Base-by-base conservation (phyloP, 2,329 filamentous ascomycete species). In the Diaporthe destruens region DNA sequence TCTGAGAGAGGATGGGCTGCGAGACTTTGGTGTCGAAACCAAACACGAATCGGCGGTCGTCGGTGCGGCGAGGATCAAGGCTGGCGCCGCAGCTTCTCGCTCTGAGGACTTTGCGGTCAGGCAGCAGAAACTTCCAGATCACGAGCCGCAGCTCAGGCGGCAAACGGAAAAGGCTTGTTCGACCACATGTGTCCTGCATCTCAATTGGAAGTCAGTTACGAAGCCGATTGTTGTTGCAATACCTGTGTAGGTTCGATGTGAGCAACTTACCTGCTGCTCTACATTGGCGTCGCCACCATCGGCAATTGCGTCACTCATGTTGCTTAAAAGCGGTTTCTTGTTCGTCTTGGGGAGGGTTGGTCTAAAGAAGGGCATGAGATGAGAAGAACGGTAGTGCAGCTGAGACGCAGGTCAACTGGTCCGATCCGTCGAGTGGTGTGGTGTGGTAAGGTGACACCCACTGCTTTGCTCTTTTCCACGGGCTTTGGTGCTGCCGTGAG, bases 1-100 rank as follows among this genome's bases (percentile, higher is more conserved):
- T 65, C 20, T 65, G 44, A 7, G 61, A 53, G 61, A 53, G 44
- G 32, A 66, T 66, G 47, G 61, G 61, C 20, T 66, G 47, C 16
- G 47, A 53, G 61, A 29, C n/a, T 51, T 53, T 39, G n/a, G 47
- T 39, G 59, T 65, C 29, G 12, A 65, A 51, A 20, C 59, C 44
- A 25, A 65, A 65, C 23, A 51, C 20, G 20, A 34, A 66, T 11
- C 47, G 47, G 47, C 32, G 44, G 61, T 53, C 32, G 8, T 63
- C 42, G 1, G 16, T 23, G 8, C 42, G 42, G 18, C 29, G 25
- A 9, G 42, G 32, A 9, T 36, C 44, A 12, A 49, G 2, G 18
- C 8, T 12, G 32, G 44, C 14, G 6, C 32, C n/a, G 16, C 11
- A 66, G 32, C 32, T 66, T 25, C 47, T 66, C 32, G 47, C 61